Evolutionary conservation across 2,329 filamentous ascomycete species (phyloP), one percentile per base, ranked within the genome.

Genomic region (Xylariaceae sp.): DNA sequence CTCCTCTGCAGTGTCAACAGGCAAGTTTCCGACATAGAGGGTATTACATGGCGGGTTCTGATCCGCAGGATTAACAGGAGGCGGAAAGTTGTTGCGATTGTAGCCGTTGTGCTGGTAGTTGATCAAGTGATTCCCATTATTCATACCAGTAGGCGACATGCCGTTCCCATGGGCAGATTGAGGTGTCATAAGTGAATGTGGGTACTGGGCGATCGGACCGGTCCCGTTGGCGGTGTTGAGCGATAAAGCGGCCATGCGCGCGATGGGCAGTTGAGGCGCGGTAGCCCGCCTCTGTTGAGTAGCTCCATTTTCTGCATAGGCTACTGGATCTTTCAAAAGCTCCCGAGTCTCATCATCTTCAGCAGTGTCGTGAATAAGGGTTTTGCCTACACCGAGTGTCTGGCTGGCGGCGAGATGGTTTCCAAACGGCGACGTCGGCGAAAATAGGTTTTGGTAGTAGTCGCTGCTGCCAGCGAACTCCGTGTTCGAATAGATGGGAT

Each of bases 1-100:
- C 71, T 97, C 93, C 70, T 99, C 94, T 0, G 90, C 93, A 0
- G 92, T 95, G 71, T 96, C 90, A 58, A 92, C 85, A 0, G 93
- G 94, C 49, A 99, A 78, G 69, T 99, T 97, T n/a, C 94, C 93
- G 17, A 99, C 93, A 70, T 99, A 97, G 5, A 99, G 81, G 0
- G 94, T 99, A 72, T 99, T 97, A 81, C 94, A 97, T 0, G 94
- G 94, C 1, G 93, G 93, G 68, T 97, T 97, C 74, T 97, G 90
- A 70, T 99, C 93, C 10, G 93, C 92, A 0, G 92, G 93, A 66
- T 97, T 97, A 62, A 90, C 89, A 0, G 92, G 88, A 11, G 23
- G 23, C 23, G 93, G 93, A 63, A 91, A 89, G 62, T 87, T 88
- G 55, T 85, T 88, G 68, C 79, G 82, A 64, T 77, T 80, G 66